A percentile compares a stretch with the other conserved stretches of the same genome.
These are phyloP conservation scores for Schrenkiella parvula DNA, from an alignment of 345 rosid species.

Conservation along the genomic window DNA sequence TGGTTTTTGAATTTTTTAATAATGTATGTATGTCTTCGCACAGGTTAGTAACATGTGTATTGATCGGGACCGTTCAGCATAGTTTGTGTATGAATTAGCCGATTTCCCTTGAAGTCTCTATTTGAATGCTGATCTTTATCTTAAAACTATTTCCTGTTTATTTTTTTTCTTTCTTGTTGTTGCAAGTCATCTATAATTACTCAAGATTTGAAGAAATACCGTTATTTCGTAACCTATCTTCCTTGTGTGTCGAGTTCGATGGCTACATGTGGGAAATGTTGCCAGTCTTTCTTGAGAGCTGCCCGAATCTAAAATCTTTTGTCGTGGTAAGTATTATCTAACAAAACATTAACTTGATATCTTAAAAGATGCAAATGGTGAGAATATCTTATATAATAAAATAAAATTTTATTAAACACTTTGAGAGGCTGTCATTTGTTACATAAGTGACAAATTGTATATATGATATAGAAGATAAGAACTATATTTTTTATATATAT, in stretches of 20 bases:
- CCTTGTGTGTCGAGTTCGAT: neutral
- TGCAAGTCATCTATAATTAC: neutral
- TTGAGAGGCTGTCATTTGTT: too few relatives aligned
- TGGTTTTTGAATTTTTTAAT: too few relatives aligned
- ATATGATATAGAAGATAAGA: too few relatives aligned
- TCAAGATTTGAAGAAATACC: constrained; percentile 3
- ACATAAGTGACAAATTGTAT: too few relatives aligned
- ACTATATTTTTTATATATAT: too few relatives aligned
- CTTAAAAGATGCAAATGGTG: neutral
- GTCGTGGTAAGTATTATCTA: neutral
- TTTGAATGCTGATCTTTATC: neutral
- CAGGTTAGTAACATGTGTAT: too few relatives aligned
- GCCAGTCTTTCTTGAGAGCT: constrained; percentile 10
- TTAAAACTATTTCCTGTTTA: too few relatives aligned
- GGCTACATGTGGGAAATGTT: neutral
- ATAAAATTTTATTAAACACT: too few relatives aligned
- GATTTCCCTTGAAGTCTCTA: neutral
- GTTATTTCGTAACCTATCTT: neutral
- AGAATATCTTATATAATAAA: too few relatives aligned
- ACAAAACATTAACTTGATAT: neutral
- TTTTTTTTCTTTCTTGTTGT: neutral
- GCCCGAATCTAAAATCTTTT: constrained; percentile 3
- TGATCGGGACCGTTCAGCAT: too few relatives aligned
- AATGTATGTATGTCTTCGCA: too few relatives aligned
- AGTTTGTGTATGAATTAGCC: too few relatives aligned